Conservation (phyloP, 2,329 filamentous ascomycete species). For the Nigrospora oryzae region DNA sequence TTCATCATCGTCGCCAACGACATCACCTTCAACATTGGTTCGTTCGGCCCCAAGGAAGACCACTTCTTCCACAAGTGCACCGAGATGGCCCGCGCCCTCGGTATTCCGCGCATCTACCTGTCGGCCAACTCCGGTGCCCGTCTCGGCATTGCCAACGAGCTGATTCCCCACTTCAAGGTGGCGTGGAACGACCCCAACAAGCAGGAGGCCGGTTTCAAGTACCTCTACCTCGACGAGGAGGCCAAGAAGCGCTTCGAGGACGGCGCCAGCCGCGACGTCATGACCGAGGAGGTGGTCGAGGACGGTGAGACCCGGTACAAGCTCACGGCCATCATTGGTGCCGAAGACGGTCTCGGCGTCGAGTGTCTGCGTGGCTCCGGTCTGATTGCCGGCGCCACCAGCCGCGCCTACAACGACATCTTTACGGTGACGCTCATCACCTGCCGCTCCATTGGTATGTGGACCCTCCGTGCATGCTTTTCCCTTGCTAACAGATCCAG, state of each 20-base stretch:
- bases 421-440: conserved; percentile 97
- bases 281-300: conserved; percentile 81
- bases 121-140: conserved; percentile 98
- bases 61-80: conserved; percentile 99
- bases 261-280: conserved; percentile 63
- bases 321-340: conserved; percentile 88
- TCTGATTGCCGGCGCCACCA: conserved; percentile 96
- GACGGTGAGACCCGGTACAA: conserved; percentile 86
- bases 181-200: conserved; percentile 83
- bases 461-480: background rate
- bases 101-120: conserved; percentile 93
- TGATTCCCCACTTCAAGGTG: conserved; percentile 94
- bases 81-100: conserved; percentile 85
- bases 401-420: conserved; percentile 95
- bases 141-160: conserved; percentile 90
- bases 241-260: conserved; percentile 82
- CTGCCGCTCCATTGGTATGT: conserved; percentile 86
- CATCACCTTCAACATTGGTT: conserved; percentile 98
- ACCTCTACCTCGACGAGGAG: conserved; percentile 85
- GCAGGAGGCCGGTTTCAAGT: conserved; percentile 89
- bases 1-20: conserved; percentile 98
- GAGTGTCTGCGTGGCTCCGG: conserved; percentile 95
- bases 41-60: conserved; percentile 93
- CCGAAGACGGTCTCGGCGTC: conserved; percentile 92
- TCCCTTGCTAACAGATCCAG: conserved; percentile 31